Conservation (phyloP, 1,284 basidiomycete genomes). For the Coniferiporia sulphurascens region DNA sequence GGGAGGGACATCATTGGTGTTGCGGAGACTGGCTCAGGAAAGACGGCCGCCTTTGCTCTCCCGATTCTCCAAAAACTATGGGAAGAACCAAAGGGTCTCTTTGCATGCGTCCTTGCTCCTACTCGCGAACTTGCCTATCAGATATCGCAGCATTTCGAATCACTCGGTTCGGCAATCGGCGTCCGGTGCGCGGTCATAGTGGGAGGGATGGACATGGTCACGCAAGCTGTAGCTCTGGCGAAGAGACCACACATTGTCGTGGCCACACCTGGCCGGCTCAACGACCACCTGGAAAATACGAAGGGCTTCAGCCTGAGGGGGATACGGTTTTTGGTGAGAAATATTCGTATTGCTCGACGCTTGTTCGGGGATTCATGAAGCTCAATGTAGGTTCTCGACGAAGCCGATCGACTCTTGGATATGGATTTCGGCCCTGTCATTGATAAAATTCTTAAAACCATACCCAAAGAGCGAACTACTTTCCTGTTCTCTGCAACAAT, state of each 20-base stretch:
- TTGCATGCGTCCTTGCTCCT: constrained; percentile 91
- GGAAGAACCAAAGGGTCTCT: constrained; percentile 93
- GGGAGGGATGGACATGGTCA: constrained; percentile 93
- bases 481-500: constrained; percentile 99
- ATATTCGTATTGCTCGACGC: not conserved
- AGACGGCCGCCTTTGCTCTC: constrained; percentile 95
- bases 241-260: constrained; percentile 95
- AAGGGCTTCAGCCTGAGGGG: constrained; percentile 92
- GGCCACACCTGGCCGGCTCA: constrained; percentile 93
- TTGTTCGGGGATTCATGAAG: constrained; percentile 8
- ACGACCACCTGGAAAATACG: constrained; percentile 96
- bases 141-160: constrained; percentile 94
- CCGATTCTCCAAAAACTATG: constrained; percentile 96
- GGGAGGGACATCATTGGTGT: constrained; percentile 97
- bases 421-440: constrained; percentile 98
- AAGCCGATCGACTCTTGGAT: constrained; percentile 94
- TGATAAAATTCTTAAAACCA: constrained; percentile 94
- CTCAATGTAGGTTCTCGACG: constrained; percentile 78
- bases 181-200: constrained; percentile 90
- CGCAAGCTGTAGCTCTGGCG: constrained; percentile 89
- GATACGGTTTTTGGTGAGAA: constrained; percentile 83
- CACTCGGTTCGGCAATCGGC: constrained; percentile 90
- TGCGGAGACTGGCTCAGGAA: constrained; percentile 95
- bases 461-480: constrained; percentile 92
- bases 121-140: constrained; percentile 99